phyloP scores from a whole-genome alignment of 2,329 filamentous ascomycete genomes.

The Trichoderma pleuroti region DNA sequence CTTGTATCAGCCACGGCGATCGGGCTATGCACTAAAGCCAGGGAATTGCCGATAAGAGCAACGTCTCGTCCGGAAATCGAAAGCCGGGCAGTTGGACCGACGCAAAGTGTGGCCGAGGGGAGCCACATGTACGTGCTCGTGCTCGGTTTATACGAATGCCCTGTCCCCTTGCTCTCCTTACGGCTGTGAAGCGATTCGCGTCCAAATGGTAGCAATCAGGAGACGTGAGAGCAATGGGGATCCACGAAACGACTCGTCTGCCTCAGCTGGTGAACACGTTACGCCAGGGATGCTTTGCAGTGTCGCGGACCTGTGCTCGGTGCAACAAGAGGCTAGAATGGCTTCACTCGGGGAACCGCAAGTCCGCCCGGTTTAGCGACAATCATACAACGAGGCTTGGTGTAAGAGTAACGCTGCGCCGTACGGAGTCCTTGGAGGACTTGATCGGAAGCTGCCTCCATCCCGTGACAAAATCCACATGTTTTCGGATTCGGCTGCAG shows the following conservation, averaged over 20 bases:
- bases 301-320: neutral
- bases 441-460: neutral
- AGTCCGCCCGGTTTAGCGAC: neutral
- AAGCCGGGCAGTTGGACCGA: neutral
- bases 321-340: neutral
- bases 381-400: neutral
- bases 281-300: neutral
- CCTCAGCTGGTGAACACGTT: neutral
- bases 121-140: neutral
- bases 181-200: neutral
- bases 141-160: neutral
- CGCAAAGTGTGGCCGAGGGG: neutral
- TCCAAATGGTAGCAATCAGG: neutral
- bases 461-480: slow-evolving; percentile 4
- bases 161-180: neutral
- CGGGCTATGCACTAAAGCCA: neutral
- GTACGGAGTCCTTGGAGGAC: neutral
- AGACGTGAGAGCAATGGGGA: neutral
- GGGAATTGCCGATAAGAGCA: neutral
- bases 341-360: neutral
- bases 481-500: neutral
- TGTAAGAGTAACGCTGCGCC: neutral
- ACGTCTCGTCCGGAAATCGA: neutral
- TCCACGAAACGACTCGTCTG: neutral
- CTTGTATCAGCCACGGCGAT: neutral